Evolutionary conservation across 192 early-diverging fungal genomes (phyloP).

Genomic region (Umbelopsis sp.): DNA sequence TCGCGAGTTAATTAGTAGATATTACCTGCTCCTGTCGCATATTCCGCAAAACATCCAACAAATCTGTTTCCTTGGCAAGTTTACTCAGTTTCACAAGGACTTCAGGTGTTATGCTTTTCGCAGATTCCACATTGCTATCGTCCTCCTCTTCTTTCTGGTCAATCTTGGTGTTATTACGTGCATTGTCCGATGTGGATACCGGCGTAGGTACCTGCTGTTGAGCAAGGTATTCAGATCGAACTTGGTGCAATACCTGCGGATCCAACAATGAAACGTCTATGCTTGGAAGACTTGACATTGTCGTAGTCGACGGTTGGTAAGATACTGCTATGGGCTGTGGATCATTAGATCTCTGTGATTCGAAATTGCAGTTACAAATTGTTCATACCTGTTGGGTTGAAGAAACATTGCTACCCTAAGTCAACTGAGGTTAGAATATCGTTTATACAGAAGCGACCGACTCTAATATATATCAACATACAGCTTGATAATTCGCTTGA

Average conservation of each 20-base stretch:
- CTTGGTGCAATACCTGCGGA: conserved; percentile 23
- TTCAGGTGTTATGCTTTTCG: conserved; percentile 26
- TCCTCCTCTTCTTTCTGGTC: neutral
- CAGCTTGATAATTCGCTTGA: conserved; percentile 1
- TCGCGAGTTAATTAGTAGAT: neutral
- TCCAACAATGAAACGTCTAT: conserved; percentile 24
- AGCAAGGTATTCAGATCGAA: conserved; percentile 25
- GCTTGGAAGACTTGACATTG: neutral
- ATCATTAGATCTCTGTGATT: neutral
- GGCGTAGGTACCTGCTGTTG: neutral
- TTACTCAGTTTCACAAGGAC: conserved; percentile 14
- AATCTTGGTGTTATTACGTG: neutral
- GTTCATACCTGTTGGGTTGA: neutral
- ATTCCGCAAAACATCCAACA: conserved; percentile 8
- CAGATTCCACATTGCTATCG: conserved; percentile 7
- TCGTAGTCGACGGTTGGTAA: neutral
- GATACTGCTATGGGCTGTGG: neutral
- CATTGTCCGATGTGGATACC: neutral
- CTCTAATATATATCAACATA: neutral
- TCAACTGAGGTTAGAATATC: neutral
- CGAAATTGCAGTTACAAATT: neutral
- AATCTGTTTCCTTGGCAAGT: conserved; percentile 22
- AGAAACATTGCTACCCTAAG: neutral
- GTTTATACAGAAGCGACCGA: neutral
- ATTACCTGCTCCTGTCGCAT: conserved; percentile 20